phyloP scores from a whole-genome alignment of 108 stramenopile species.

The Asterionellopsis glacialis region DNA sequence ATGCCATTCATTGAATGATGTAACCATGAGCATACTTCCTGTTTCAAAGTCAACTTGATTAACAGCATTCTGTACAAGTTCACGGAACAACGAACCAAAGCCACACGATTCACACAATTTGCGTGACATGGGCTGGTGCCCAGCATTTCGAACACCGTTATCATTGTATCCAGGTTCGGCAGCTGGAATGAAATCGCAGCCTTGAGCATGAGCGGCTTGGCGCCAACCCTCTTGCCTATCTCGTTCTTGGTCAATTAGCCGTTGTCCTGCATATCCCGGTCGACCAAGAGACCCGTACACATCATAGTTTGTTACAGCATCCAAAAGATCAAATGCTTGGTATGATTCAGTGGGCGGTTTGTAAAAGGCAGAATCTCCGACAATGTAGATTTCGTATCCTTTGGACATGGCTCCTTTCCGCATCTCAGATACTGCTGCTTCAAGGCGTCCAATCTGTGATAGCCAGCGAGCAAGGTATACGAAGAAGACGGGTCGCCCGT shows the following conservation, averaged over 20 bases:
- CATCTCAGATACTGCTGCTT: neutral
- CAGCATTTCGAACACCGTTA: neutral
- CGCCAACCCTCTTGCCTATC: constrained; percentile 22
- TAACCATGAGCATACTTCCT: constrained; percentile 15
- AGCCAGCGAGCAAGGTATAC: constrained; percentile 18
- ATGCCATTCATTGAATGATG: constrained; percentile 17
- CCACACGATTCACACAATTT: neutral
- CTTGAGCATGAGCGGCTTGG: constrained; percentile 13
- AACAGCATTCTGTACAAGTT: constrained; percentile 8
- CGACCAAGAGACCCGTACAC: constrained; percentile 1
- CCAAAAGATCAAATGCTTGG: constrained; percentile 5
- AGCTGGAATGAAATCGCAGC: constrained; percentile 13
- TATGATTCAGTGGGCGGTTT: neutral
- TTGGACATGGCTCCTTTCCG: constrained; percentile 3
- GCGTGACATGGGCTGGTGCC: constrained; percentile 11
- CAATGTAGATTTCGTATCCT: constrained; percentile 16
- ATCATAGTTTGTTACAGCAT: constrained; percentile 16
- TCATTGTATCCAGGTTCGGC: constrained; percentile 27
- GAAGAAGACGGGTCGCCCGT: constrained; percentile 26
- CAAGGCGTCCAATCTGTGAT: neutral
- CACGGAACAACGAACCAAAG: constrained; percentile 11
- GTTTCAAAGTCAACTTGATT: constrained; percentile 8
- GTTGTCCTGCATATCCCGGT: constrained; percentile 11
- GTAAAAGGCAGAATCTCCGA: constrained; percentile 10
- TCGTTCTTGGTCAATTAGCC: constrained; percentile 6